Evolutionary conservation across 1,284 basidiomycete species (phyloP).

Genomic region (Rhodotorula sp.): DNA sequence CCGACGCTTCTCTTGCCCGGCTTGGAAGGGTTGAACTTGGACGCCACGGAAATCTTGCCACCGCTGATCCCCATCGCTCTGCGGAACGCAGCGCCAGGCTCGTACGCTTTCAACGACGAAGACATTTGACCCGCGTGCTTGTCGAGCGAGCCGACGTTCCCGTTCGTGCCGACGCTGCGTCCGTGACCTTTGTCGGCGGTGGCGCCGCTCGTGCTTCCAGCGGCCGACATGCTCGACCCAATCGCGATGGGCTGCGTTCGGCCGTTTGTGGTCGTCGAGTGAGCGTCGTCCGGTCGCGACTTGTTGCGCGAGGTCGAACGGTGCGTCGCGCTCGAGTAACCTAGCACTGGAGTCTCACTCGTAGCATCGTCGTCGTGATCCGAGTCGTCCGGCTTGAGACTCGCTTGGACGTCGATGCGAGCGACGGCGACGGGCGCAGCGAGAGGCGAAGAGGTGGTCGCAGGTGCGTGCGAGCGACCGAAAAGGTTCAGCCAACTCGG

Average conservation of each 20-base stretch:
- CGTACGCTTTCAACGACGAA: slow-evolving; percentile 32
- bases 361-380: neutral
- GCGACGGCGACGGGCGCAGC: slow-evolving; percentile 34
- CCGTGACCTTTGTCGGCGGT: neutral
- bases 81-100: slow-evolving; percentile 18
- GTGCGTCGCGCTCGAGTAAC: slow-evolving; percentile 5
- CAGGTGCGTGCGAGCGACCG: slow-evolving; percentile 2
- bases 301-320: neutral
- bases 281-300: neutral
- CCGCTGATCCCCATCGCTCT: slow-evolving; percentile 12
- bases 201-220: neutral
- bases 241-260: slow-evolving; percentile 37
- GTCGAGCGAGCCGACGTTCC: neutral
- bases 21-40: slow-evolving; percentile 38
- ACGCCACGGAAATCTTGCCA: slow-evolving; percentile 17
- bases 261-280: neutral
- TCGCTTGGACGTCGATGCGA: slow-evolving; percentile 32
- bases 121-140: slow-evolving; percentile 14
- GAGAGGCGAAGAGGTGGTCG: neutral
- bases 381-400: slow-evolving; percentile 18
- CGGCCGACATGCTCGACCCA: neutral
- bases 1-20: slow-evolving; percentile 39
- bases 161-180: neutral
- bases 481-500: slow-evolving; percentile 36
- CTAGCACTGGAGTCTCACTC: slow-evolving; percentile 1